Percentiles rank a stretch among this genome's conserved stretches.
These are phyloP conservation scores for Gracilaria domingensis DNA, from an alignment of 23 red algal species.

Conservation along the genomic window DNA sequence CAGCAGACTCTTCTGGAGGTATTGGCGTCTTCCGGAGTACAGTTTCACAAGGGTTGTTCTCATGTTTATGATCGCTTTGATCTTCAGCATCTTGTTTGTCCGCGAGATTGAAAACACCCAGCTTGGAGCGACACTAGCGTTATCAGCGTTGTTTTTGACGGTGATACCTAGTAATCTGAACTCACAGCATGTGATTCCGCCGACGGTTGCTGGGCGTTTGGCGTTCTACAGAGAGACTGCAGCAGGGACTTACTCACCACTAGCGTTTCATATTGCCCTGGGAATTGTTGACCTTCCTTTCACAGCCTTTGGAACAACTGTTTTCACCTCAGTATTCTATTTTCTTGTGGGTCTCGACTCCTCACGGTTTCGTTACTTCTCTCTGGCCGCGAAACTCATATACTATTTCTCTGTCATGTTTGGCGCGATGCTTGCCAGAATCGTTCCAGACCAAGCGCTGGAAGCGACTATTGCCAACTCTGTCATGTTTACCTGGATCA, in stretches of 20 bases:
- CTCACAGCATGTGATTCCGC: constrained; percentile 80
- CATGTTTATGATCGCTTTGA: constrained; percentile 59
- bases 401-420: constrained; percentile 75
- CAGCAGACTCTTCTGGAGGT: constrained; percentile 69
- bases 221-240: constrained; percentile 95
- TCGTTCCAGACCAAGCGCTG: constrained; percentile 58
- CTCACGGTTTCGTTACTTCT: constrained; percentile 78
- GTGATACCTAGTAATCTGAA: constrained; percentile 71
- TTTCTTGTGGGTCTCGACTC: constrained; percentile 80
- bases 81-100: constrained; percentile 75
- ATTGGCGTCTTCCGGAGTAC: constrained; percentile 93
- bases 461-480: constrained; percentile 69
- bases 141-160: constrained; percentile 83
- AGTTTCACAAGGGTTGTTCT: constrained; percentile 80
- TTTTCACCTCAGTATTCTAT: constrained; percentile 79
- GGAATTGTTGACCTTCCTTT: constrained; percentile 85
- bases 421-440: constrained; percentile 75
- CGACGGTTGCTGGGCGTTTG: constrained; percentile 70
- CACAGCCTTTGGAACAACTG: constrained; percentile 63
- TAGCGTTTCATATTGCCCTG: constrained; percentile 74
- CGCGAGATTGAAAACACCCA: constrained; percentile 78
- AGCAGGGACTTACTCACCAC: constrained; percentile 78
- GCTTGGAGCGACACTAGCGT: constrained; percentile 53
- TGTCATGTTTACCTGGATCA: constrained; percentile 77
- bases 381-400: constrained; percentile 71